Evolutionary conservation across 2,329 filamentous ascomycete genomes (phyloP).

Genomic region (Trematosphaeria pertusa): DNA sequence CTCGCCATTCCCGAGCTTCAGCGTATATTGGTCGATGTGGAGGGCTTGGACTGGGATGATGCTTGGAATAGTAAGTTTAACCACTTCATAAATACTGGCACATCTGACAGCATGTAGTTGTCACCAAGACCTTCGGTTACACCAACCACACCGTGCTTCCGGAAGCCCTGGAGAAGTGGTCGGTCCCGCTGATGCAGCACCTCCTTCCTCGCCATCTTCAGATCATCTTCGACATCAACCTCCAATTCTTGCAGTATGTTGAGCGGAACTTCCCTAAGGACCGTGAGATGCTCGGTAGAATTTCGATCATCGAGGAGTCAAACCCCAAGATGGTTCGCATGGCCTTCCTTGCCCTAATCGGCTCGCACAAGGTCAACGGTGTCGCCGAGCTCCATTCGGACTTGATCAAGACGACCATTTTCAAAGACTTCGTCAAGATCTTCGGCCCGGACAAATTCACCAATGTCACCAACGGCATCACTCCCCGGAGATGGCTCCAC

Average conservation of each 20-base stretch:
- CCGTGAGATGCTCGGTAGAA: constrained; percentile 79
- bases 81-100: neutral
- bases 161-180: constrained; percentile 98
- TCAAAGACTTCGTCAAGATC: constrained; percentile 96
- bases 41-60: constrained; percentile 91
- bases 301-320: constrained; percentile 98
- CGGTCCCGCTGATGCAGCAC: constrained; percentile 89
- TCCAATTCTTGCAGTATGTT: constrained; percentile 88
- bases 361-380: constrained; percentile 98
- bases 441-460: constrained; percentile 98
- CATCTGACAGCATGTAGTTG: constrained; percentile 46
- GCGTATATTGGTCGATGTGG: constrained; percentile 86
- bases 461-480: constrained; percentile 98
- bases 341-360: constrained; percentile 93
- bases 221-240: constrained; percentile 98
- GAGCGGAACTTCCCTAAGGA: constrained; percentile 92
- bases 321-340: constrained; percentile 98
- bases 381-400: constrained; percentile 98
- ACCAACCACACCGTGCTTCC: constrained; percentile 98
- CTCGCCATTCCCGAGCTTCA: constrained; percentile 95
- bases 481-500: constrained; percentile 93
- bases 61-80: constrained; percentile 78
- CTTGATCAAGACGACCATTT: constrained; percentile 98
- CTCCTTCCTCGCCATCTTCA: constrained; percentile 92
- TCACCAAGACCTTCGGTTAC: constrained; percentile 79